Conservation (phyloP, 2,329 filamentous ascomycete genomes). For the Huntiella savannae region DNA sequence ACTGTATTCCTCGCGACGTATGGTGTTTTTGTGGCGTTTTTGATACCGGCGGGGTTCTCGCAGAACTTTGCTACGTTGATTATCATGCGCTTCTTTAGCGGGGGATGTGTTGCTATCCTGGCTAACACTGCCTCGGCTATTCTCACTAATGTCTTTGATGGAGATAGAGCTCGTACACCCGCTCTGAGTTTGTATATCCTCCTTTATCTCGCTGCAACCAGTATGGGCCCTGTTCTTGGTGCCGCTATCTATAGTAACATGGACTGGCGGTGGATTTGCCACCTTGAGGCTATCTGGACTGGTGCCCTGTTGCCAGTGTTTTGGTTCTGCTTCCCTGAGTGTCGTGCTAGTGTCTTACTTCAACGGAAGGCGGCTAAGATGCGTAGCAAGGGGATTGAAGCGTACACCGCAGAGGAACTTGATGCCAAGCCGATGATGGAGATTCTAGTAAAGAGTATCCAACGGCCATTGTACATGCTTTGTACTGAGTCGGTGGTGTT, state of each 20-base stretch:
- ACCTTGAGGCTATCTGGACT: conserved; percentile 23
- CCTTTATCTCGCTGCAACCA: conserved; percentile 13
- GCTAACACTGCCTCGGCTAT: conserved; percentile 15
- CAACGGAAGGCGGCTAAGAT: conserved; percentile 7
- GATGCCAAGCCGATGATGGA: conserved; percentile 5
- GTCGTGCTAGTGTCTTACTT: conserved; percentile 3
- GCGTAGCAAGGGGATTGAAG: conserved; percentile 3
- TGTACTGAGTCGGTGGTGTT: conserved; percentile 29
- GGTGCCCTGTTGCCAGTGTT: conserved; percentile 22
- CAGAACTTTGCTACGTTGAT: conserved; percentile 10
- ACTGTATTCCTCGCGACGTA: conserved; percentile 15
- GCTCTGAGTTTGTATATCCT: conserved; percentile 14
- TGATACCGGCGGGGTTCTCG: conserved; percentile 6
- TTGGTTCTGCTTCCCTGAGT: conserved; percentile 9
- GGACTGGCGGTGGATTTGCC: conserved; percentile 20
- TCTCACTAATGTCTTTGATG: conserved; percentile 16
- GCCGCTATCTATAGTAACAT: conserved; percentile 16
- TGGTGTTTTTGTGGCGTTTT: conserved; percentile 14
- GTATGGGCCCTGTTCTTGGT: conserved; percentile 18
- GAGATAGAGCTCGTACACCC: conserved; percentile 14
- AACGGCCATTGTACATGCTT: conserved; percentile 11
- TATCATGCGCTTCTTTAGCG: conserved; percentile 15
- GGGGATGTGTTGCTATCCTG: conserved; percentile 16
- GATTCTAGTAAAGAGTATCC: conserved; percentile 7
- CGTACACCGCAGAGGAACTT: conserved; percentile 8